A percentile compares a stretch with the other conserved stretches of the same genome.
Evolutionary conservation across 2,329 filamentous ascomycete species (phyloP).

Genomic region (Ophiostoma ulmi): DNA sequence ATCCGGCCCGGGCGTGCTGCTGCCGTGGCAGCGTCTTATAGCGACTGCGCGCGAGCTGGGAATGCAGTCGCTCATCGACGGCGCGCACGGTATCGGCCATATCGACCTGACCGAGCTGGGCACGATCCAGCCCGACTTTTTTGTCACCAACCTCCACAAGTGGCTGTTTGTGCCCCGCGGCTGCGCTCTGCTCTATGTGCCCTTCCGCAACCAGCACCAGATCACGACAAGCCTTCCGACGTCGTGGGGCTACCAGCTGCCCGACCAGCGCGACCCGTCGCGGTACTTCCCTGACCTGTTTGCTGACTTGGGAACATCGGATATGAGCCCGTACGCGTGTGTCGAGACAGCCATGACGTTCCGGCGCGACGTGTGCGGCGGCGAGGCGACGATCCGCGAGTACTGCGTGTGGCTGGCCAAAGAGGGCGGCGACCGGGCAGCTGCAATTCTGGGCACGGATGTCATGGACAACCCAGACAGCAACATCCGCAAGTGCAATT

Average conservation of each 20-base stretch:
- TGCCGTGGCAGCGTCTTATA: constrained; percentile 1
- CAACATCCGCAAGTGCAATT: constrained; percentile 50
- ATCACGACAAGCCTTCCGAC: constrained; percentile 65
- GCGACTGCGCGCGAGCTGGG: constrained; percentile 1
- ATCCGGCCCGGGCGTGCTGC: not conserved
- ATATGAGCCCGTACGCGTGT: constrained; percentile 59
- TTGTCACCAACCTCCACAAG: constrained; percentile 68
- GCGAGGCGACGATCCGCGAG: constrained; percentile 56
- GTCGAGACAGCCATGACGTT: constrained; percentile 59
- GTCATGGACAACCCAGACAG: constrained; percentile 52
- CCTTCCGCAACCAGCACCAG: constrained; percentile 58
- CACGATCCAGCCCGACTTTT: constrained; percentile 55
- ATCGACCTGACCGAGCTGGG: constrained; percentile 17
- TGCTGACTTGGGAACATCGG: constrained; percentile 60
- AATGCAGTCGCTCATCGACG: constrained; percentile 11
- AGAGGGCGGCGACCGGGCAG: constrained; percentile 51
- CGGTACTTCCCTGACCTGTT: constrained; percentile 57
- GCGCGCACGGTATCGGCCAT: constrained; percentile 16
- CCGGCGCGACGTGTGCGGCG: constrained; percentile 55
- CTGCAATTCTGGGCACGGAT: constrained; percentile 55
- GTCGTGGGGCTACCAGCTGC: constrained; percentile 55
- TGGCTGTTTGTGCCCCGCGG: constrained; percentile 69
- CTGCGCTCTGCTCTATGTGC: constrained; percentile 65
- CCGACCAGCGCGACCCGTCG: constrained; percentile 15
- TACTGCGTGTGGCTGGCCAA: constrained; percentile 54